Evolutionary conservation across 2,329 filamentous ascomycete genomes (phyloP).

Genomic region (Alternaria dauci): DNA sequence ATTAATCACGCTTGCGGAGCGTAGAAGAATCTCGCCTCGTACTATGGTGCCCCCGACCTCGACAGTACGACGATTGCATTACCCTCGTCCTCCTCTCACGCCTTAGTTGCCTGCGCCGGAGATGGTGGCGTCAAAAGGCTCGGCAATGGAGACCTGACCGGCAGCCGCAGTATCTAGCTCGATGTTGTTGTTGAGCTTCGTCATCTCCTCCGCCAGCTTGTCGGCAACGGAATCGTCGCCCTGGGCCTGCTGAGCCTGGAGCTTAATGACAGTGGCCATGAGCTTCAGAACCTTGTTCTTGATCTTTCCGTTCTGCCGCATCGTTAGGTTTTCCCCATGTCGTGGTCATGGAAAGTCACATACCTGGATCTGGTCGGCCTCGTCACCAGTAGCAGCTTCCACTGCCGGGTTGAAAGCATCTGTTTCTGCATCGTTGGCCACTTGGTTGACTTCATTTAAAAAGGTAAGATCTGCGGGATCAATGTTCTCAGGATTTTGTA

Average conservation of each 20-base stretch:
- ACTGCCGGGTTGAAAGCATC: slow-evolving; percentile 64
- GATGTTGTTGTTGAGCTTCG: slow-evolving; percentile 64
- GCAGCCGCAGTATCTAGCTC: slow-evolving; percentile 58
- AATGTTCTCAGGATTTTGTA: slow-evolving; percentile 57
- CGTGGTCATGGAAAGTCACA: neutral
- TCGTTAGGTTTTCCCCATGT: neutral
- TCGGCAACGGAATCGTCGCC: slow-evolving; percentile 56
- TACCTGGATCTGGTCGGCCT: slow-evolving; percentile 55
- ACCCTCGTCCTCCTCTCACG: neutral
- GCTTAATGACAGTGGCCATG: slow-evolving; percentile 60
- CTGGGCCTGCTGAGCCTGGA: slow-evolving; percentile 63
- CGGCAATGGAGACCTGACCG: slow-evolving; percentile 54
- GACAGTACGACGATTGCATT: neutral
- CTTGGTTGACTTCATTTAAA: slow-evolving; percentile 61
- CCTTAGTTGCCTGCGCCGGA: slow-evolving; percentile 26
- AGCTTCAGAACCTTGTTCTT: slow-evolving; percentile 70
- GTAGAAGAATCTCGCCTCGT: neutral
- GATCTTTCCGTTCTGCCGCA: slow-evolving; percentile 62
- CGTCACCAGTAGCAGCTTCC: slow-evolving; percentile 55
- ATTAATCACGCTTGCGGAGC: neutral
- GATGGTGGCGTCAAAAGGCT: slow-evolving; percentile 41
- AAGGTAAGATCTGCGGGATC: slow-evolving; percentile 60
- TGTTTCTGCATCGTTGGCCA: slow-evolving; percentile 64
- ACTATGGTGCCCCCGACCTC: no score
- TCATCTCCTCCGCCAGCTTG: slow-evolving; percentile 58